A percentile compares a stretch with the other conserved stretches of the same genome.
These are phyloP conservation scores for Ogataea parapolymorpha DNA, from an alignment of 805 yeast genomes.

Conservation along the genomic window DNA sequence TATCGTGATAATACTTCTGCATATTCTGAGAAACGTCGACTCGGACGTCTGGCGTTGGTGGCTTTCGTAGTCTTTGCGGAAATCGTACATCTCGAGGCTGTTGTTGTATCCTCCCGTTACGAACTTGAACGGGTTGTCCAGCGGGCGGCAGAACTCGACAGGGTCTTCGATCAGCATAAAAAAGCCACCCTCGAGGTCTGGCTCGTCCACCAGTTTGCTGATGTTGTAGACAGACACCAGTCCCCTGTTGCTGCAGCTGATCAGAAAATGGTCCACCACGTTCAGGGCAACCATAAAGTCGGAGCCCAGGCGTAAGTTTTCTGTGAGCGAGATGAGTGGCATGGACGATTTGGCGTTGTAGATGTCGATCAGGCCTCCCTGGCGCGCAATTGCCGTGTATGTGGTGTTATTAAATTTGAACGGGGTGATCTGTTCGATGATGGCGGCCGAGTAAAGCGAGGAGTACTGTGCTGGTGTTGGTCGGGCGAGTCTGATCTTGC, in stretches of 20 bases:
- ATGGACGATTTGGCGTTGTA: constrained; percentile 7
- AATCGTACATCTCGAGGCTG: constrained; percentile 21
- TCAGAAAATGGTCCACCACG: constrained; percentile 15
- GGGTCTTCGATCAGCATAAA: constrained; percentile 23
- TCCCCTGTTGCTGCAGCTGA: constrained; percentile 27
- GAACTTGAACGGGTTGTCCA: constrained; percentile 17
- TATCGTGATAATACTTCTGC: constrained; percentile 19
- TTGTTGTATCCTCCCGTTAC: constrained; percentile 24
- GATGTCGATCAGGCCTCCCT: constrained; percentile 21
- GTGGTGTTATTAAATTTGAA: constrained; percentile 5
- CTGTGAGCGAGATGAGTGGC: constrained; percentile 15
- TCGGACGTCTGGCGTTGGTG: constrained; percentile 9
- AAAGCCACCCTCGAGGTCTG: constrained; percentile 13
- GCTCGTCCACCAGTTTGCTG: constrained; percentile 7
- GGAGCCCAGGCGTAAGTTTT: constrained; percentile 15
- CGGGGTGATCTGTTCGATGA: constrained; percentile 16
- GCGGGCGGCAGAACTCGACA: constrained; percentile 19
- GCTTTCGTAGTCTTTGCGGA: constrained; percentile 12
- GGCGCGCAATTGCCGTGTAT: constrained; percentile 19
- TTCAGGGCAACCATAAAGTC: constrained; percentile 24
- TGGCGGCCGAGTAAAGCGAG: constrained; percentile 10
- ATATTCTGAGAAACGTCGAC: constrained; percentile 12
- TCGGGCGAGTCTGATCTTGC: constrained; percentile 5
- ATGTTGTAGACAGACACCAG: constrained; percentile 21
- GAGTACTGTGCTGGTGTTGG: constrained; percentile 4